A percentile compares a stretch with the other conserved stretches of the same genome.
Evolutionary conservation across 371 early-diverging fungal species (phyloP).

Genomic region (Smittium mucronatum): DNA sequence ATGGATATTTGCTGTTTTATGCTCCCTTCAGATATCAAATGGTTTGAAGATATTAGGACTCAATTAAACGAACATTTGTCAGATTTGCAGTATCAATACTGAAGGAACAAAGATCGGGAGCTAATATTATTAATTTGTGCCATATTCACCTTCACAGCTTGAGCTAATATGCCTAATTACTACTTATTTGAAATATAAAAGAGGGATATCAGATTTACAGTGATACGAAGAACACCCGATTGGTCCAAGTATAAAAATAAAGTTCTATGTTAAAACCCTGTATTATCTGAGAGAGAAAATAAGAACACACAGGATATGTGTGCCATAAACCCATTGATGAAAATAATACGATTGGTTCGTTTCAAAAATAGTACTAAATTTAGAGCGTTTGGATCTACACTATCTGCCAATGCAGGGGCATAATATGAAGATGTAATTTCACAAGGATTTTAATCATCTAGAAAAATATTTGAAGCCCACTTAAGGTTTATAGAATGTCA

Average conservation of each 20-base stretch:
- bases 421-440: background rate
- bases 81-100: background rate
- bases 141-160: background rate
- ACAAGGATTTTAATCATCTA: background rate
- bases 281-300: background rate
- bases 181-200: background rate
- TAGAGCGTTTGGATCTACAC: background rate
- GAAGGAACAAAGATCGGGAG: background rate
- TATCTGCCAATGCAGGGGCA: conserved; percentile 1
- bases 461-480: background rate
- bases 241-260: background rate
- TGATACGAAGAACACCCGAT: background rate
- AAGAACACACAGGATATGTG: background rate
- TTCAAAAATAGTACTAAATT: background rate
- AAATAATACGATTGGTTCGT: background rate
- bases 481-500: background rate
- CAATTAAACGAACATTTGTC: background rate
- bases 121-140: background rate
- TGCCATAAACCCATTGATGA: background rate
- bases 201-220: too few relatives aligned
- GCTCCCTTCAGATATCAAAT: background rate
- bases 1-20: conserved; percentile 2
- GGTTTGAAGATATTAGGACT: background rate
- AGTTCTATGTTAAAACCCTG: background rate
- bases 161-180: background rate